Evolutionary conservation across 257 asterid species (phyloP).

Genomic region (Knoxia roxburghii): DNA sequence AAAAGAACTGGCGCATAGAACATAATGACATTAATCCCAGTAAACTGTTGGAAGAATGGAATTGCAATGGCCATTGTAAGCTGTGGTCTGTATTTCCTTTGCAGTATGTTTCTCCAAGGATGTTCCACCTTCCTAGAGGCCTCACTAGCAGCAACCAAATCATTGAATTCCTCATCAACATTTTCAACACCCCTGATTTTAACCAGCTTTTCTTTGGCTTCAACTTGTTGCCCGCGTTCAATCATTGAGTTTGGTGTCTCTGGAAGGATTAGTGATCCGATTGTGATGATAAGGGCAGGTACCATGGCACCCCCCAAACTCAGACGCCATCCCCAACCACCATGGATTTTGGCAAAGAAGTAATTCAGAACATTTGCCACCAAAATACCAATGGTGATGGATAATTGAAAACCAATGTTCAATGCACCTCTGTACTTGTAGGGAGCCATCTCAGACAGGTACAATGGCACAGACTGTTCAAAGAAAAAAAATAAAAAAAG

Average conservation of each 20-base stretch:
- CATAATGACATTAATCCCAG: conserved; percentile 24
- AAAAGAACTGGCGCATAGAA: conserved; percentile 83
- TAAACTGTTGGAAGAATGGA: conserved; percentile 76
- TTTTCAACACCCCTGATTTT: conserved; percentile 48
- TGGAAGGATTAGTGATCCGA: conserved; percentile 71
- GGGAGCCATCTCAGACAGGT: conserved; percentile 69
- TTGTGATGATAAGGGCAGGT: conserved; percentile 61
- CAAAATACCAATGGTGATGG: conserved; percentile 43
- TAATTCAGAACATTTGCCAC: conserved; percentile 51
- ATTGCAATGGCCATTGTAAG: conserved; percentile 65
- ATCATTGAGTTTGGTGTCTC: conserved; percentile 85
- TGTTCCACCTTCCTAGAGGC: conserved; percentile 51
- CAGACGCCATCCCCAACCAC: conserved; percentile 71
- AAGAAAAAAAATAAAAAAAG: not conserved
- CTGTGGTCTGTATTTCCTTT: conserved; percentile 66
- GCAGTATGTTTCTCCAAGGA: conserved; percentile 66
- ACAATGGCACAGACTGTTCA: conserved; percentile 58
- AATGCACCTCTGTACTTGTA: conserved; percentile 60
- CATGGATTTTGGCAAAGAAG: conserved; percentile 43
- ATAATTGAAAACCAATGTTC: conserved; percentile 50
- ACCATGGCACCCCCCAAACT: conserved; percentile 87
- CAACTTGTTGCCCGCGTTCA: conserved; percentile 52
- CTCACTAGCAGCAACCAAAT: conserved; percentile 63
- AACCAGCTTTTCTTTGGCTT: conserved; percentile 41
- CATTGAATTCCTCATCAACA: conserved; percentile 69